phyloP scores from a whole-genome alignment of 2,329 filamentous ascomycete species.

The Fusarium neocosmosporiellum region DNA sequence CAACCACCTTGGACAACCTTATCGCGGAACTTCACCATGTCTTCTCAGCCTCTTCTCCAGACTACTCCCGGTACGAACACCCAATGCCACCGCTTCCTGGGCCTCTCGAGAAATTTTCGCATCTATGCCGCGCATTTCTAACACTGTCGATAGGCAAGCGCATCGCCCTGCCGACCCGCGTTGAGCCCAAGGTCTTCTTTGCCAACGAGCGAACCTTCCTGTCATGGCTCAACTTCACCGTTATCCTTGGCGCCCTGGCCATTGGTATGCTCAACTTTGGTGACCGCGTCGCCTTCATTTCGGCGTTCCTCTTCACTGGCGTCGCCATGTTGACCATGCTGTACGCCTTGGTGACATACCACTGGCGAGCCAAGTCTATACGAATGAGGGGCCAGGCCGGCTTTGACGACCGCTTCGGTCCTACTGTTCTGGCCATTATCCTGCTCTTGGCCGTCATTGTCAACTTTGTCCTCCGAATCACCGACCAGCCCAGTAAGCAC shows the following conservation, averaged over 20 bases:
- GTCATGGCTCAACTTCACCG: constrained; percentile 99
- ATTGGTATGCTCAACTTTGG: constrained; percentile 99
- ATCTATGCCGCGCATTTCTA: constrained; percentile 14
- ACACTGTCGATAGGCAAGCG: constrained; percentile 80
- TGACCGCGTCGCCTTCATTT: constrained; percentile 93
- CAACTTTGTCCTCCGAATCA: constrained; percentile 89
- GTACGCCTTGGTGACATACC: constrained; percentile 94
- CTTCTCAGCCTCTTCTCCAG: constrained; percentile 94
- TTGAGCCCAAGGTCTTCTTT: constrained; percentile 99
- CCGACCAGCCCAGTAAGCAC: constrained; percentile 54
- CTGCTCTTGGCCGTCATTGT: constrained; percentile 90
- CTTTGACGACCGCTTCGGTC: constrained; percentile 96
- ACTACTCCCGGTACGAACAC: constrained; percentile 81
- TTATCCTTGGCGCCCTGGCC: constrained; percentile 95
- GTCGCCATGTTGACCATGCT: constrained; percentile 96
- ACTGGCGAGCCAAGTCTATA: constrained; percentile 96
- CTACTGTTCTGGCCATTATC: constrained; percentile 88
- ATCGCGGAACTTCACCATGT: constrained; percentile 70
- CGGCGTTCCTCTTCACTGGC: constrained; percentile 90
- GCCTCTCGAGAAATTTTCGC: background rate
- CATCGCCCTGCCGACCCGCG: constrained; percentile 95
- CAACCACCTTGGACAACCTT: constrained; percentile 18
- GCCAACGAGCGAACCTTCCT: constrained; percentile 99
- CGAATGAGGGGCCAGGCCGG: constrained; percentile 90
- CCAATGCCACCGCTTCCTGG: constrained; percentile 45